Base-by-base conservation (phyloP, 73 alveolate species). In the Symbiodinium natans region DNA sequence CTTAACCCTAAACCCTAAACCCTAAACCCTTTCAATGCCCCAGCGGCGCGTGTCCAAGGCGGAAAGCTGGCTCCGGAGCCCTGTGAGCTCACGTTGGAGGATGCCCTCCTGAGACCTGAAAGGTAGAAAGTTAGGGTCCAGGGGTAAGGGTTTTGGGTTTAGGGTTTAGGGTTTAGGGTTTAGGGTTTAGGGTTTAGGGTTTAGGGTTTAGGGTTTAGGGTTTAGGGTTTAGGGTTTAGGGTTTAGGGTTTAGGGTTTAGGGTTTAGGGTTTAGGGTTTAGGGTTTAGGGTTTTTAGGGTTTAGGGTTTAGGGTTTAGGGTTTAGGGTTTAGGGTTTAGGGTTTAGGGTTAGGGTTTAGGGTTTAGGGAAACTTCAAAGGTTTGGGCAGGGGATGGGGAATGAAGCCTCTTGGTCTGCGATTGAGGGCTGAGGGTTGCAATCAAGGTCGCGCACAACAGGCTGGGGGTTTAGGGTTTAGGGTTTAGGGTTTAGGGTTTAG, bases 31-130 rank as follows among this genome's bases (percentile, higher is more conserved):
- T 2, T 52, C 21, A 17, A 4, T 17, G 68, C 68, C 68, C 68
- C n/a, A 29, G 41, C 48, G 21, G 31, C 95, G 95, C 33, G 85
- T 34, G 95, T 88, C 95, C 86, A 88, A 33, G 42, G 95, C 85
- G 9, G 86, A 56, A 19, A 88, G 86, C 42, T 88, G 95, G 15
- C 71, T 63, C 27, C 95, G 95, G 15, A 88, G 95, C 2, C 95
- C 95, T 2, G 85, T 88, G 86, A 88, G 95, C 77, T 88, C 95
- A 2, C 95, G 95, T 33, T 88, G 95, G 71, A 88, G 43, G 34
- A 88, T 88, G 46, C 95, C 95, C 46, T 88, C 95, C 85, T 88
- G 95, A 6, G 95, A 88, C 95, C 95, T 88, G 36, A 29, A 19
- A 13, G 46, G 25, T 21, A 0, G 5, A n/a, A 27, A 27, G 0